Base-by-base conservation (phyloP, 192 early-diverging fungal species). In the Mortierella hygrophila region DNA sequence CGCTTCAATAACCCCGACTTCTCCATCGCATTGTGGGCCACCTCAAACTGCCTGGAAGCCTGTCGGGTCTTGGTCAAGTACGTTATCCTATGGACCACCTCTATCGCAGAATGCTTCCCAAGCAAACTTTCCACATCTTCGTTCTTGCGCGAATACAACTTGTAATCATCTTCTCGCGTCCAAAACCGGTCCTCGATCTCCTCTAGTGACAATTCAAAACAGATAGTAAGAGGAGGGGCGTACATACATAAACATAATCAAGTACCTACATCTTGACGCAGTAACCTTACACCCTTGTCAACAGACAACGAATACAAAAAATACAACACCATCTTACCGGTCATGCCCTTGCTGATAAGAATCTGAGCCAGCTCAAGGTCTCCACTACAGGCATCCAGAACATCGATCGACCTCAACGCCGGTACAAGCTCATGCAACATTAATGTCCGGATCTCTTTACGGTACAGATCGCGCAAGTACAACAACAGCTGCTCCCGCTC, bases 121-220 rank as follows among this genome's bases (percentile, higher is more conserved):
- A 71, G 68, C 26, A 82, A n/a, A 23, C 37, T 65, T 10, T 46
- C 70, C 18, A 70, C 76, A 57, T 83, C 72, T 23, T 78, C 82
- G 13, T 75, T 75, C 4, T 60, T 54, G 7, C 52, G 60, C 7
- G 76, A 78, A 70, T 78, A 75, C 16, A 78, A 46, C 23, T 60
- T 74, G 44, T 32, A 15, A 32, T 83, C 81, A n/a, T 83, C 81
- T n/a, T n/a, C 52, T 15, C 81, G 29, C 5, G 81, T 83, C 81
- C 81, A 83, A 47, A 83, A 83, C 5, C 23, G 72, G 37, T 32
- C 42, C 47, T 74, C 60, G 10, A 75, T 78, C 0, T 65, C 57
- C 40, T 78, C 82, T 83, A 70, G 47, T 15, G 65, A 35, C 18
- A 6, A 52, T 18, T 0, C 70, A n/a, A 49, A 72, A 72, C 38